Evolutionary conservation across 768 basidiomycete species (phyloP).

Genomic region (Ephemerocybe angulata): DNA sequence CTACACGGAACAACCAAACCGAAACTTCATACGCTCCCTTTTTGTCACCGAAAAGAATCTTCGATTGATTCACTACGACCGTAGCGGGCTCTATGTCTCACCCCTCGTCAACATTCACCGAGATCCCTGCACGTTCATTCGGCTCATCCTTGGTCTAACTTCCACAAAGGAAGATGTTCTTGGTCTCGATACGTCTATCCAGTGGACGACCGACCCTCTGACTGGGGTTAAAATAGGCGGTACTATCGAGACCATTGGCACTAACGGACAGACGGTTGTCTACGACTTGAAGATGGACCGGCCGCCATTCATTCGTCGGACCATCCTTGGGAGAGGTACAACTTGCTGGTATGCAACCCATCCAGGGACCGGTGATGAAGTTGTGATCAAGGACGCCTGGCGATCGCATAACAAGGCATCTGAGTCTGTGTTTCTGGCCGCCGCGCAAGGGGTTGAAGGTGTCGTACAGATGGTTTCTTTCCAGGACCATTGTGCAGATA

Average conservation of each 20-base stretch:
- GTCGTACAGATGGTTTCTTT: no score
- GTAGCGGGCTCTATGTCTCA: not conserved
- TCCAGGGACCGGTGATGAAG: not conserved
- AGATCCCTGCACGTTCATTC: not conserved
- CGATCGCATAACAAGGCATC: not conserved
- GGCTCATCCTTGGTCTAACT: not conserved
- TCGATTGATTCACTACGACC: conserved; percentile 7
- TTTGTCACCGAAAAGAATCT: not conserved
- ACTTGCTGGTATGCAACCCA: not conserved
- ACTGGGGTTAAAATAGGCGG: not conserved
- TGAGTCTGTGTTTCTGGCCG: no score
- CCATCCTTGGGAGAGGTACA: not conserved
- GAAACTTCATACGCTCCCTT: not conserved
- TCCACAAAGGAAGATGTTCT: not conserved
- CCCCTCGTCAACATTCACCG: not conserved
- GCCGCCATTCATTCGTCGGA: no score
- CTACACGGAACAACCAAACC: not conserved
- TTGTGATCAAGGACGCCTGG: not conserved
- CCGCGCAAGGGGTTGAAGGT: no score
- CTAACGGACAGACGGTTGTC: no score
- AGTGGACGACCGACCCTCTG: not conserved
- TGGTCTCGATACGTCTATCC: conserved; percentile 2
- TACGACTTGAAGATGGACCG: no score
- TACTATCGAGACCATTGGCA: no score
- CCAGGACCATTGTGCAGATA: no score